Evolutionary conservation across 495 filamentous ascomycete species (phyloP).

Genomic region (Podospora sp.): DNA sequence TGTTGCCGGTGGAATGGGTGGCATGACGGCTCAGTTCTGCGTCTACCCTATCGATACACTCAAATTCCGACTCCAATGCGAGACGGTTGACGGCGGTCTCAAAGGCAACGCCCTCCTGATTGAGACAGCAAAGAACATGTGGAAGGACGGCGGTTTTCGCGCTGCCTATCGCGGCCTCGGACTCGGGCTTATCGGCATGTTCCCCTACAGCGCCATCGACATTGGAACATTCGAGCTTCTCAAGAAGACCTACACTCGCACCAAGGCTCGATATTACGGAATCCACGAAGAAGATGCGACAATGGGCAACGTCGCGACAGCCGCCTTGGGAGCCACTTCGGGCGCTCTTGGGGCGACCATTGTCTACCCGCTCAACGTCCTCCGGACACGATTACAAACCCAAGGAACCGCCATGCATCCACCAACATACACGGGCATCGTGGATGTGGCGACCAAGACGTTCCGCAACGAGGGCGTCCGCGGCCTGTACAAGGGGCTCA

Average conservation of each 20-base stretch:
- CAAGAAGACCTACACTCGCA: conserved; percentile 70
- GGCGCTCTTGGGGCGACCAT: conserved; percentile 91
- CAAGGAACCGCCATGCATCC: conserved; percentile 93
- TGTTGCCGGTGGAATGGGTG: conserved; percentile 83
- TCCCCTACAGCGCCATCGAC: conserved; percentile 96
- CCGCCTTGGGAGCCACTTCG: conserved; percentile 81
- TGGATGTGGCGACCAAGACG: conserved; percentile 83
- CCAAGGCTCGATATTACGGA: conserved; percentile 67
- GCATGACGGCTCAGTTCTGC: conserved; percentile 93
- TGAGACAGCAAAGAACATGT: conserved; percentile 82
- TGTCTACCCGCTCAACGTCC: conserved; percentile 94
- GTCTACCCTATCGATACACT: conserved; percentile 97
- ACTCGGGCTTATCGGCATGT: conserved; percentile 92
- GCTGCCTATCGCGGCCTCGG: conserved; percentile 91
- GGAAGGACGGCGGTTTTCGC: conserved; percentile 68
- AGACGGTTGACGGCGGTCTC: conserved; percentile 81
- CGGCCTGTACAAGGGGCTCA: conserved; percentile 92
- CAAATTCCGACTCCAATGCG: conserved; percentile 95
- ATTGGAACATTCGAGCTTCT: conserved; percentile 92
- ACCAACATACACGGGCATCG: conserved; percentile 82
- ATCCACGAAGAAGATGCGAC: conserved; percentile 82
- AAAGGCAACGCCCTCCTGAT: conserved; percentile 83
- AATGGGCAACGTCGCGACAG: conserved; percentile 75
- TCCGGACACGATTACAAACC: conserved; percentile 90
- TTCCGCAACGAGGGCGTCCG: conserved; percentile 78